Conservation (phyloP, 805 yeast species). For the Maudiozyma saulgeensis region DNA sequence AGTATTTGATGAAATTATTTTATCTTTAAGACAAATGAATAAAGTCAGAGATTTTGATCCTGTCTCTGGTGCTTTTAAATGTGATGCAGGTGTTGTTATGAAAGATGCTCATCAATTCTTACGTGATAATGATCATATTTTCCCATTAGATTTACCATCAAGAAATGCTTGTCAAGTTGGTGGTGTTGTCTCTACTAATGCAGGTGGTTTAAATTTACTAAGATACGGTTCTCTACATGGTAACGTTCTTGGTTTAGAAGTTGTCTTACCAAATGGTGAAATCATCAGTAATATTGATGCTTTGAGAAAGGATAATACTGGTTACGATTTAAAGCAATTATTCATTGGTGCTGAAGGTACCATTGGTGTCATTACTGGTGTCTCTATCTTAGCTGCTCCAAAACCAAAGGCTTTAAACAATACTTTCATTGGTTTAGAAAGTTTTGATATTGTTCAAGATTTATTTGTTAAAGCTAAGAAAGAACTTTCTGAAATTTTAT, state of each 20-base stretch:
- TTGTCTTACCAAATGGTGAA: constrained; percentile 81
- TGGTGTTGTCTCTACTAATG: constrained; percentile 90
- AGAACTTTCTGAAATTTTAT: constrained; percentile 74
- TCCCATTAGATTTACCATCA: constrained; percentile 91
- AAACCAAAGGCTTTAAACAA: constrained; percentile 80
- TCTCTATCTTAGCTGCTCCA: constrained; percentile 80
- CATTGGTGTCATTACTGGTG: constrained; percentile 81
- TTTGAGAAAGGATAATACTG: constrained; percentile 92
- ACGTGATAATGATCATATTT: constrained; percentile 73
- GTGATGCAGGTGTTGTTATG: constrained; percentile 84
- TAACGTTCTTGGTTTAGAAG: constrained; percentile 82
- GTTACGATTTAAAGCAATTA: constrained; percentile 84
- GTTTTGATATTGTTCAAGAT: constrained; percentile 75
- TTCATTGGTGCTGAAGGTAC: constrained; percentile 95
- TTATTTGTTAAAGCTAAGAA: constrained; percentile 69
- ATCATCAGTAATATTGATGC: constrained; percentile 71
- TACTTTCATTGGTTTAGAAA: constrained; percentile 76
- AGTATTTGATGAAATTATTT: constrained; percentile 78
- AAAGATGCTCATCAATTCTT: constrained; percentile 74
- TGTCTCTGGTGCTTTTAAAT: constrained; percentile 75
- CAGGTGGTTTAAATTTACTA: constrained; percentile 83
- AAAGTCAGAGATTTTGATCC: constrained; percentile 72
- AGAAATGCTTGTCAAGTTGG: constrained; percentile 95
- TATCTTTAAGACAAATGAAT: constrained; percentile 62
- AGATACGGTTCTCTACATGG: constrained; percentile 93